phyloP scores from a whole-genome alignment of 2,329 filamentous ascomycete species.

The Pseudocercospora vitis region DNA sequence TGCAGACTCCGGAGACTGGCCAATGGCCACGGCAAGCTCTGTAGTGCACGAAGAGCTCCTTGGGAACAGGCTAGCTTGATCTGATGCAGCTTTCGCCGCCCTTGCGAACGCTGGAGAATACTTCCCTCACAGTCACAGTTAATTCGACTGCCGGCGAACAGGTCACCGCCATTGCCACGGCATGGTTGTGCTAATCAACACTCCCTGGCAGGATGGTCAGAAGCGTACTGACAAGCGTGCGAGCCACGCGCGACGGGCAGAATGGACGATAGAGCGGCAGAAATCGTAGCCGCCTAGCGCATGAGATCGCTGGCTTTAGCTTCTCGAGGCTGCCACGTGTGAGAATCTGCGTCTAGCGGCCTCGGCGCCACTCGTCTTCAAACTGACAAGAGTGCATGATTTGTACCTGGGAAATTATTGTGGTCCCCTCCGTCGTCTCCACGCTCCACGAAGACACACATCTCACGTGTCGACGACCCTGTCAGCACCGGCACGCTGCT shows the following conservation, averaged over 20 bases:
- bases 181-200: constrained; percentile 10
- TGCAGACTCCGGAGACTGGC: no score
- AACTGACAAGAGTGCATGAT: constrained; percentile 17
- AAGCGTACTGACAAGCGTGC: constrained; percentile 4
- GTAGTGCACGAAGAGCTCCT: no score
- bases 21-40: no score
- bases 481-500: not conserved
- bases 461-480: not conserved
- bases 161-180: not conserved
- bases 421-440: constrained; percentile 11
- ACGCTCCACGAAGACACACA: constrained; percentile 9
- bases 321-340: constrained; percentile 16
- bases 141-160: not conserved
- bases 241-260: constrained; percentile 6
- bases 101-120: no score
- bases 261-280: constrained; percentile 5
- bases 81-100: no score
- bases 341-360: constrained; percentile 14
- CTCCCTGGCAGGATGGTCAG: constrained; percentile 1
- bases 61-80: no score
- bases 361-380: constrained; percentile 9
- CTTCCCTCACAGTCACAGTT: no score
- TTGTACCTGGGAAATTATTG: constrained; percentile 13
- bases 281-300: constrained; percentile 5
- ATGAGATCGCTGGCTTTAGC: not conserved